Base-by-base conservation (phyloP, 257 asterid species). In the Solanum gracilifrons region DNA sequence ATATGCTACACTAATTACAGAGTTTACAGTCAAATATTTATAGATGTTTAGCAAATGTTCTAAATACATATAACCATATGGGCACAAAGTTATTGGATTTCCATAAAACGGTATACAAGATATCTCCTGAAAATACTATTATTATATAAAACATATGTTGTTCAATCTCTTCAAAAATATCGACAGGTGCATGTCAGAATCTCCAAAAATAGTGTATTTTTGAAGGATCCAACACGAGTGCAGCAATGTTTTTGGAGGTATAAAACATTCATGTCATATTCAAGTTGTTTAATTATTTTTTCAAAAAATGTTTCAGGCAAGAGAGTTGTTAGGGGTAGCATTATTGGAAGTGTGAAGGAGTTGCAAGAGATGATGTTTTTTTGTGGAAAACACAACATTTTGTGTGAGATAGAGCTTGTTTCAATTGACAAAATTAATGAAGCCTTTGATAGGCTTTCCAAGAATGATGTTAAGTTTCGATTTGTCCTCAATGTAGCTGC, bases 381-480 rank as follows among this genome's bases (percentile, higher is more conserved):
- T 37, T 94, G 98, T 27, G 99, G 93, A 7, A 84, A 94, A 77
- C 92, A 92, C 85, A 93, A 94, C 84, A 93, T 95, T 73, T 89
- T 92, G n/a, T 92, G 97, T 68, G 98, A 95, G 15, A 85, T 95
- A 69, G 98, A 96, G 87, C 84, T 96, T 35, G 97, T 95, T 39
- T 80, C 36, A 10, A 88, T 93, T 1, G 88, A 92, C 68, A 25
- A 90, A 68, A 94, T 96, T 55, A 94, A 96, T 36, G 92, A 92
- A 84, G 96, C 99, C 8, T 91, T 94, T 23, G 85, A 88, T 58
- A 96, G 98, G 4, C 91, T 95, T 3, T 92, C 93, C 3, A 91
- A 91, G 85, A 95, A 96, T 84, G 99, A 96, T 85, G 96, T 96
- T 12, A 96, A 95, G 93, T 96, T 95, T 69, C 96, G 98, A 4